Conservation (phyloP, 306 rosid species). For the Quercus dentata region DNA sequence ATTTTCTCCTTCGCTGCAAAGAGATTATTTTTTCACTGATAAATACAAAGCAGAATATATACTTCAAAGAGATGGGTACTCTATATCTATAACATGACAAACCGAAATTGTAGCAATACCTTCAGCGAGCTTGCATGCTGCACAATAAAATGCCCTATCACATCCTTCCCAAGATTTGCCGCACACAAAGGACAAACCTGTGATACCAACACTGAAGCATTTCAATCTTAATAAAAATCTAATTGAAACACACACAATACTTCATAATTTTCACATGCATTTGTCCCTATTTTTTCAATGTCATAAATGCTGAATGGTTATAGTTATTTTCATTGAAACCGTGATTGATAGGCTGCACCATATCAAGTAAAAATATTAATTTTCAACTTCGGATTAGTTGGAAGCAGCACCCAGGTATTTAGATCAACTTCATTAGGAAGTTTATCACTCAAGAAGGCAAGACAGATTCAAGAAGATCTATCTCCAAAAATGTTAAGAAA, state of each 20-base stretch:
- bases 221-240: constrained; percentile 21
- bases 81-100: constrained; percentile 2
- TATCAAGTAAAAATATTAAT: not conserved
- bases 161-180: constrained; percentile 70
- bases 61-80: not conserved
- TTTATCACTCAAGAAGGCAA: too few species aligned
- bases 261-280: not conserved
- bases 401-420: constrained; percentile 3
- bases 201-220: constrained; percentile 22
- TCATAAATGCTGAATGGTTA: not conserved
- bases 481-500: too few species aligned
- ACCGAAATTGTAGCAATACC: constrained; percentile 45
- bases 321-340: constrained; percentile 11
- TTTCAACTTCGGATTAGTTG: not conserved
- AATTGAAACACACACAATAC: not conserved
- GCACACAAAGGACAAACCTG: constrained; percentile 98
- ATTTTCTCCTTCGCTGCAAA: constrained; percentile 60
- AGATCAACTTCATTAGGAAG: not conserved
- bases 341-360: not conserved
- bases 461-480: too few species aligned
- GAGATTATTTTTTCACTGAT: constrained; percentile 1
- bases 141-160: constrained; percentile 52
- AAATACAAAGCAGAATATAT: constrained; percentile 14
- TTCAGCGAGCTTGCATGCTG: constrained; percentile 63
- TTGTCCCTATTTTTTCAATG: constrained; percentile 12